Evolutionary conservation across 768 basidiomycete genomes (phyloP), one percentile per base, ranked within the genome.

Genomic region (Mycena epipterygia): DNA sequence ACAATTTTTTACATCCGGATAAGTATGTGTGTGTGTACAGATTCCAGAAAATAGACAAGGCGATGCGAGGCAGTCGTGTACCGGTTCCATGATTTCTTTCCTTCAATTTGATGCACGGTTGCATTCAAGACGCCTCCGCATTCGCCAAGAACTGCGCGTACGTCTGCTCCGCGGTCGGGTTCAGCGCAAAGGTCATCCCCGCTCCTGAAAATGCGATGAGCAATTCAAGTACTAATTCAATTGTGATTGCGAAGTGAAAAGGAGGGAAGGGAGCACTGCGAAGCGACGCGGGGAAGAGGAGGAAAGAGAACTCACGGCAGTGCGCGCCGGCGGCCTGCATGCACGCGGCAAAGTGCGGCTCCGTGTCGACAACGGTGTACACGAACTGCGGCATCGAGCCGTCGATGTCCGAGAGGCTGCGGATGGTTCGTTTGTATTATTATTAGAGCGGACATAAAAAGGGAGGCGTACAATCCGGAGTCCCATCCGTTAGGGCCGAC

Each of bases 301-400:
- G 17, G 17, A 27, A 41, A 7, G 39, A 52, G 16, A 52, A 65
- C 74, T 46, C 42, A 71, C 72, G 29, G 74, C 74, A 75, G 60
- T 75, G 74, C 14, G 74, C 72, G 17, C 74, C 74, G 5, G 63
- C 73, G 6, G 67, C 70, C 27, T 72, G 73, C 67, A 64, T 71
- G 67, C 73, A 74, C 12, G 73, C 57, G n/a, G 67, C 70, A 37
- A 71, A 75, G 68, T 75, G 74, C 16, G 74, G 74, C 39, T 41
- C 60, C 14, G 67, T 71, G 70, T 75, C 74, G 49, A 48, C 51
- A 57, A 75, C 72, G 32, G 72, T 75, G 67, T 70, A 71, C 23
- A 51, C 58, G 64, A 73, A 73, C 17, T 52, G 57, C 13, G 70
- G 72, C 35, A 65, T 51, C 30, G 67, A 70, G 23, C 71, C 71